These are phyloP conservation scores for Scheffersomyces titani DNA, from an alignment of 1,139 yeast species.

Conservation along the genomic window DNA sequence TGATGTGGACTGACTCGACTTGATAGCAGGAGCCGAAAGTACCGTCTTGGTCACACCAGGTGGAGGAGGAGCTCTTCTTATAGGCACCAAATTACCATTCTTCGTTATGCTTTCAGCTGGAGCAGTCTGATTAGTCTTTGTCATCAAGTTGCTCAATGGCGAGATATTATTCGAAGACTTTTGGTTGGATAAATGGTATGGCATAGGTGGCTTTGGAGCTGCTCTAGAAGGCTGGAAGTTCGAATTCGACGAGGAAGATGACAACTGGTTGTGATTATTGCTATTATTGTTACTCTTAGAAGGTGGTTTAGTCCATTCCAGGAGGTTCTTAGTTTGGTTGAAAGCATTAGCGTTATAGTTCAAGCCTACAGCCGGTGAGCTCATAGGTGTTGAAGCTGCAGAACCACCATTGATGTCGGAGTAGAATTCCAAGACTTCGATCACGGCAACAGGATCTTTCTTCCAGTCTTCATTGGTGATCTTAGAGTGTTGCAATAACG, in stretches of 20 bases:
- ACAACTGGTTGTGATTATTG: slow-evolving; percentile 1
- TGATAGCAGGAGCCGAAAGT: background rate
- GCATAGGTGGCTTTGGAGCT: slow-evolving; percentile 49
- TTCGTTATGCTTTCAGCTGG: slow-evolving; percentile 1
- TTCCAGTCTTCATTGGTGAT: slow-evolving; percentile 84
- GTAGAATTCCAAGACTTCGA: slow-evolving; percentile 91
- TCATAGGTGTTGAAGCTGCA: slow-evolving; percentile 30
- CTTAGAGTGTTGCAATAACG: slow-evolving; percentile 69
- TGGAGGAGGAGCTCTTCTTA: slow-evolving; percentile 59
- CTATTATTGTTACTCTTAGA: slow-evolving; percentile 11
- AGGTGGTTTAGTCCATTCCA: slow-evolving; percentile 48
- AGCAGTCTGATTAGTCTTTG: slow-evolving; percentile 19
- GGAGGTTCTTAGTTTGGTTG: slow-evolving; percentile 20
- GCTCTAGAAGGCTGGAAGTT: slow-evolving; percentile 39
- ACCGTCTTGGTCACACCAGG: slow-evolving; percentile 23
- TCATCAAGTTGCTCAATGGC: slow-evolving; percentile 37
- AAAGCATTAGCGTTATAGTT: slow-evolving; percentile 17
- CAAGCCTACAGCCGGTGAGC: slow-evolving; percentile 20
- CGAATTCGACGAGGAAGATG: slow-evolving; percentile 12
- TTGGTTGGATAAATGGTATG: slow-evolving; percentile 36
- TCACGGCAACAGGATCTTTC: slow-evolving; percentile 80
- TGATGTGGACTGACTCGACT: slow-evolving; percentile 3
- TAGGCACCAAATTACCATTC: slow-evolving; percentile 40
- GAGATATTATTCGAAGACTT: slow-evolving; percentile 22
- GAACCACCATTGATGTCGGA: slow-evolving; percentile 47